Percentiles rank a stretch among this genome's conserved stretches.
These are phyloP conservation scores for Carex littledalei DNA, from an alignment of 176 grass and related monocot species.

Conservation along the genomic window DNA sequence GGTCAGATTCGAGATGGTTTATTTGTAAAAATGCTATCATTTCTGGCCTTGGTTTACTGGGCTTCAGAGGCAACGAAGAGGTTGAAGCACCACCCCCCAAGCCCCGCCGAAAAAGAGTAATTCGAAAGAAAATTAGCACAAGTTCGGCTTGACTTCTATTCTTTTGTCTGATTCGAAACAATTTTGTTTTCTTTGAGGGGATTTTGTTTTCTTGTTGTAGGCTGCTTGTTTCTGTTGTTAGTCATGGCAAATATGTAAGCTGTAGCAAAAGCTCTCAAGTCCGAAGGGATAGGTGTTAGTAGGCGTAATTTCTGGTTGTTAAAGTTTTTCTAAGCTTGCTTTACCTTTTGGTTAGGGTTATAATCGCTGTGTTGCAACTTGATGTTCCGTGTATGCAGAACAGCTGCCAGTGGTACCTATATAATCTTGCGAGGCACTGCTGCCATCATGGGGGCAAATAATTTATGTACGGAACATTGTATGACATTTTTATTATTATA, in stretches of 20 bases:
- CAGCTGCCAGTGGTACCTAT: background rate
- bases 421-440: background rate
- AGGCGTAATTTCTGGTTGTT: background rate
- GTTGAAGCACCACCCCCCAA: conserved; percentile 41
- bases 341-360: background rate
- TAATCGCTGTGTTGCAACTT: background rate
- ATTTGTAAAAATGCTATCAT: conserved; percentile 91
- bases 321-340: background rate
- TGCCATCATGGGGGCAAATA: background rate
- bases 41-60: conserved; percentile 83
- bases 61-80: conserved; percentile 68
- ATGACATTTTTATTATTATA: conserved; percentile 10
- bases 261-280: background rate
- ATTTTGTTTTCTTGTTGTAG: background rate
- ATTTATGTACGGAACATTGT: background rate
- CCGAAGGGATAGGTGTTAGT: background rate
- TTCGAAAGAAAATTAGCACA: conserved; percentile 64
- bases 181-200: conserved; percentile 57
- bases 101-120: conserved; percentile 74
- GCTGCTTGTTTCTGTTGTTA: conserved; percentile 3
- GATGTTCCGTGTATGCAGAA: background rate
- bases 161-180: conserved; percentile 33
- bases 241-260: conserved; percentile 7
- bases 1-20: conserved; percentile 83
- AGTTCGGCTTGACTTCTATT: conserved; percentile 40